Base-by-base conservation (phyloP, 306 rosid species). In the Gillenia trifoliata region DNA sequence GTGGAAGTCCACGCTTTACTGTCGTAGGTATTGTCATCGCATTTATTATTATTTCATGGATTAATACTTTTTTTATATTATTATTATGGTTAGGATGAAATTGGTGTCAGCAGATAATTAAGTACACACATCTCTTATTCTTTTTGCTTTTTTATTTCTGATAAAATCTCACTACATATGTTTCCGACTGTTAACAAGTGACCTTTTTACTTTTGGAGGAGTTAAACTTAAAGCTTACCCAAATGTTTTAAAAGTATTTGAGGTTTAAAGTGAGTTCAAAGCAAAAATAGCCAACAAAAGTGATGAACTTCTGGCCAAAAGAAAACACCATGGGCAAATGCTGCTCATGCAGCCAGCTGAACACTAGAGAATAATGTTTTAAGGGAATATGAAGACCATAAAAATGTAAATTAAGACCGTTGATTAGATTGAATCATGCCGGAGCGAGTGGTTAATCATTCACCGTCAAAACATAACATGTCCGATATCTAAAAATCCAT, bases 71-170 rank as follows among this genome's bases (percentile, higher is more conserved):
- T 40, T 38, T 38, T 38, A 38, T 38, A 36, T 36, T 36, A 38
- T 71, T 41, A 20, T 9, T 72, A 3, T 22, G 40, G 55, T 72
- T 40, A 40, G 55, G 66, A 41, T 60, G 66, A 26, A 26, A 59
- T 43, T 13, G 19, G 30, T 40, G 68, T 72, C 76, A 72, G 76
- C 59, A 60, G 1, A 28, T 0, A n/a, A n/a, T n/a, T n/a, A 72
- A 72, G 59, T 41, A 41, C 76, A 11, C 60, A 0, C 31, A 8
- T 72, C 9, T 59, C 52, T 33, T 19, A 43, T 73, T 72, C 76
- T 57, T 72, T 72, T 60, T 73, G 76, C 59, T 29, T 19, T 47
- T 45, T 36, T 33, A 12, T 72, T 38, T 26, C 11, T 15, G 66
- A 43, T 45, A 19, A 15, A 23, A 17, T 36, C 26, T 23, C 64